Evolutionary conservation across 2,329 filamentous ascomycete genomes (phyloP).

Genomic region (Exophiala spinifera): DNA sequence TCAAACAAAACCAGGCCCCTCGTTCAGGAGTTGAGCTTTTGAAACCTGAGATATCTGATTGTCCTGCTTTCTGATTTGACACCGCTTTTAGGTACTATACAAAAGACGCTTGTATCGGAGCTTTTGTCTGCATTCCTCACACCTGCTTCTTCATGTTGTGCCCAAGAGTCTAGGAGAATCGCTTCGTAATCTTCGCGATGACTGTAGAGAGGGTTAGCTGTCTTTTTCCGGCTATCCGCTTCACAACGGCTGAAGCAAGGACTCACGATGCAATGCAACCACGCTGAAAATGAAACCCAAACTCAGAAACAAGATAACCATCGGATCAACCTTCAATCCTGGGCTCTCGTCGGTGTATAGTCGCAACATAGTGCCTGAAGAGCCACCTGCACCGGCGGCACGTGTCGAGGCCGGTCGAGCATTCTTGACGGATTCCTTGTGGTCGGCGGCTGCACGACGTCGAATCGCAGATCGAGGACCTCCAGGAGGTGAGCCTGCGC

Average conservation of each 20-base stretch:
- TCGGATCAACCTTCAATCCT: constrained; percentile 94
- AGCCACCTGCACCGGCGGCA: constrained; percentile 89
- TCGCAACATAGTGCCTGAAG: constrained; percentile 97
- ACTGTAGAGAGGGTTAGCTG: constrained; percentile 53
- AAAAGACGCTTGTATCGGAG: constrained; percentile 7
- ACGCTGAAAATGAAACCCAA: constrained; percentile 99
- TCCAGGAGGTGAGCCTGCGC: constrained; percentile 83
- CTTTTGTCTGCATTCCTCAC: constrained; percentile 12
- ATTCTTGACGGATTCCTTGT: constrained; percentile 97
- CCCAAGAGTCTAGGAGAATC: constrained; percentile 56
- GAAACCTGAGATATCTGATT: background rate
- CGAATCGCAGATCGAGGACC: constrained; percentile 94
- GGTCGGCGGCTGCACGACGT: constrained; percentile 90
- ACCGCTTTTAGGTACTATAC: constrained; percentile 13
- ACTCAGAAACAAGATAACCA: constrained; percentile 92
- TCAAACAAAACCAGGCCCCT: background rate
- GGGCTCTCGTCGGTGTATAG: constrained; percentile 99
- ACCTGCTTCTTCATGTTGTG: background rate
- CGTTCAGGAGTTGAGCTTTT: background rate
- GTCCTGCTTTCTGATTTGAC: background rate
- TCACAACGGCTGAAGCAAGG: background rate
- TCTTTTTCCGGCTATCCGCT: constrained; percentile 15
- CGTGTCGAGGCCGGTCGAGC: constrained; percentile 86
- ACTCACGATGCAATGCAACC: constrained; percentile 92
- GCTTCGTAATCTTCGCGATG: constrained; percentile 90